Evolutionary conservation across 129 eudicot genomes (phyloP), one percentile per base, ranked within the genome.

Genomic region (Centrapalus pauciflorus): DNA sequence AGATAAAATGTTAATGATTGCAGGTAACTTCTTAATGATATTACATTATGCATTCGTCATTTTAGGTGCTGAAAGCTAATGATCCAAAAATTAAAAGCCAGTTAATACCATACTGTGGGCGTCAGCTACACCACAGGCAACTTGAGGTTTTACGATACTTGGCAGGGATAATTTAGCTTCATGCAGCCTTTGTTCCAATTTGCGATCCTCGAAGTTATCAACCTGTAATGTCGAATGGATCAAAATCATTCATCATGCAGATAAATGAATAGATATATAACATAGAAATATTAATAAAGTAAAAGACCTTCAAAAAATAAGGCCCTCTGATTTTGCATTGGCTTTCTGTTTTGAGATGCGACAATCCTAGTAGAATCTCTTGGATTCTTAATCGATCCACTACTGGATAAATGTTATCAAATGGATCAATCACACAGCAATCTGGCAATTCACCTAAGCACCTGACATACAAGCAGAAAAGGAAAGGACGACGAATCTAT

Each of bases 121-220:
- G 79, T 86, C 89, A 19, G 90, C 80, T 46, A 89, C 95, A 71
- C 99, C 96, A 77, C 99, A 93, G 60, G 95, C 99, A 79, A 89
- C 96, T 86, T 89, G 99, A 74, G 99, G 96, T 78, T 93, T 93
- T 71, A 86, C 96, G 23, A 93, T 88, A 64, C 76, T 84, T 40
- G 96, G 99, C 16, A 74, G 79, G 28, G 78, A 71, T 71, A 93
- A 81, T 61, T 82, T 79, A 61, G 99, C 96, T 38, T 84, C 85
- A 21, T 52, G 71, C 32, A 93, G 77, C 76, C 76, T 75, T 72
- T 78, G 71, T 59, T 29, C 81, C 80, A 86, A 61, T 71, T 82
- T 63, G 57, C 80, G 80, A 66, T 80, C 95, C 70, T 78, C 67
- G 78, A 81, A 93, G 61, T 67, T 80, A 67, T 86, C 89, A 46